Evolutionary conservation across 805 yeast genomes (phyloP), one percentile per base, ranked within the genome.

Genomic region (Saturnispora diversa): DNA sequence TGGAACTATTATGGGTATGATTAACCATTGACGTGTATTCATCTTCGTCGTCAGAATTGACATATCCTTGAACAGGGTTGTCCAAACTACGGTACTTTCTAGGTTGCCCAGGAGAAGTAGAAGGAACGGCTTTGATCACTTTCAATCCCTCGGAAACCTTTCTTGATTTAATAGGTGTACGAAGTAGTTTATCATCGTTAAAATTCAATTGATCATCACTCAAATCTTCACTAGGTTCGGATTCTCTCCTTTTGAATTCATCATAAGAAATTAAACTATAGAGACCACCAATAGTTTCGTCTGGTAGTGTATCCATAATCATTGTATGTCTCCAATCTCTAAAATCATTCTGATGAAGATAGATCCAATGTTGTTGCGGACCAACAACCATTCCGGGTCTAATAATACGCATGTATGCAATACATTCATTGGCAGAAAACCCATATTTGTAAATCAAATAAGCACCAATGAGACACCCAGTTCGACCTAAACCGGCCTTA

Each of bases 361-460:
- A 92, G 44, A 92, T 70, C 98, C 98, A 92, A 65, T 92, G 98
- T 59, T 92, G 98, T 62, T 92, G 98, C 2, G 98, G 98, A 0
- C 98, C 98, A 23, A 92, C 98, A n/a, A 92, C 97, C 98, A 92
- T 92, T 31, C 98, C 98, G 0, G 98, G 98, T 50, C 98, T 75
- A 47, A 92, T 72, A 75, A 92, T 84, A 59, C 98, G 74, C 90
- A 92, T 84, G 57, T 87, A 92, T 1, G 90, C 95, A 52, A 92
- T 92, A 61, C 95, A 92, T 62, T 92, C 98, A 58, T 75, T 83
- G 3, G 98, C 98, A 4, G 97, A 92, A 58, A 92, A 92, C 0
- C 97, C 97, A 59, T 90, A 92, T 2, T 95, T 86, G 58, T 92
- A 92, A 37, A 92, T 92, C 50, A 92, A 69, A 61, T 90, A 95